These are phyloP conservation scores for Brachypodium distachyon DNA, from an alignment of 202 grass and related monocot species.

Conservation along the genomic window DNA sequence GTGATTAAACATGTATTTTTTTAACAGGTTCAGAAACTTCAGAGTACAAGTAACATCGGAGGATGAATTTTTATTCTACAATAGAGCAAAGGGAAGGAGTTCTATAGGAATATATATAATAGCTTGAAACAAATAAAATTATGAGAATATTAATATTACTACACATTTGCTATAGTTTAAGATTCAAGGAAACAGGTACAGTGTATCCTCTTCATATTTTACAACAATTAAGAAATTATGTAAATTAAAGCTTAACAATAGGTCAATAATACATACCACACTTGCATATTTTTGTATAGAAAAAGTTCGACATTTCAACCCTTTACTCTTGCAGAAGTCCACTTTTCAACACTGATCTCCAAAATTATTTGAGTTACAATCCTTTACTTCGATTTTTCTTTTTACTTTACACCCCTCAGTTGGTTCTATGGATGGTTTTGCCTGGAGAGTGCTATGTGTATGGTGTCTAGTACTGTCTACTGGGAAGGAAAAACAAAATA, in stretches of 20 bases:
- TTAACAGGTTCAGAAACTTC: conserved; percentile 12
- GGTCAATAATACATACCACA: conserved; percentile 1
- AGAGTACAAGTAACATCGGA: neutral
- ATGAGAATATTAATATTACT: neutral
- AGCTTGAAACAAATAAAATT: conserved; percentile 1
- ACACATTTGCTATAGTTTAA: conserved; percentile 9
- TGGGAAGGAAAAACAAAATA: too few relatives aligned
- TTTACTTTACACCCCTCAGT: too few relatives aligned
- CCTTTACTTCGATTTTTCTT: too few relatives aligned
- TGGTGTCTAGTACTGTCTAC: too few relatives aligned
- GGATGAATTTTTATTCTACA: neutral
- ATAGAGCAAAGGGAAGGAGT: neutral
- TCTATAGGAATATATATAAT: neutral
- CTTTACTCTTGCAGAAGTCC: too few relatives aligned
- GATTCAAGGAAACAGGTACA: neutral
- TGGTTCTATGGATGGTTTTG: too few relatives aligned
- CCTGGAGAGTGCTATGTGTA: too few relatives aligned
- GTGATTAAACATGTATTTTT: conserved; percentile 18
- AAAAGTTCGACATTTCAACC: too few relatives aligned
- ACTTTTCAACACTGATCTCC: too few relatives aligned
- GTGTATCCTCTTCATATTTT: neutral
- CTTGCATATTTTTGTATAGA: neutral
- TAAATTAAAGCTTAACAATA: conserved; percentile 16
- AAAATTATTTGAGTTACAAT: too few relatives aligned
- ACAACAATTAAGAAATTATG: neutral